phyloP scores from a whole-genome alignment of 345 rosid species.

The Citrus mangshanensis region DNA sequence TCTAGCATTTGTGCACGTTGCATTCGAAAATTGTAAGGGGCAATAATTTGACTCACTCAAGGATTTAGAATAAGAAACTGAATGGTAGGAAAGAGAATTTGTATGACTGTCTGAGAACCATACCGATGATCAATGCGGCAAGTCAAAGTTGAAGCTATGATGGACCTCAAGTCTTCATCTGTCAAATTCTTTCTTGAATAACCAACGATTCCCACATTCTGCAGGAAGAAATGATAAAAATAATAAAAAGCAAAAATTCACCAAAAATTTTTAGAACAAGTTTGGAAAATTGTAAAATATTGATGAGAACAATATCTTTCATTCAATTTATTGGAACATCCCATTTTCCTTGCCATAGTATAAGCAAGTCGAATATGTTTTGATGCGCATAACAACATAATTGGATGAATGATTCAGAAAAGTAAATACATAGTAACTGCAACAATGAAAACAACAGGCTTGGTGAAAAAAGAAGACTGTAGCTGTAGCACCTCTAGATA shows the following conservation, averaged over 20 bases:
- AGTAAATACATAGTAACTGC: neutral
- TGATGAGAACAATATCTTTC: too few relatives aligned
- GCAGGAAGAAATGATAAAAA: slow-evolving; percentile 15
- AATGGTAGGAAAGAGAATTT: neutral
- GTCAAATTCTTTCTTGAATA: slow-evolving; percentile 71
- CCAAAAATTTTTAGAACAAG: neutral
- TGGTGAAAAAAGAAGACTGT: neutral
- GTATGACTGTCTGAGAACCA: slow-evolving; percentile 16
- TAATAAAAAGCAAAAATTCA: neutral
- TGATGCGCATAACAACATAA: neutral
- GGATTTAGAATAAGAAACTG: neutral
- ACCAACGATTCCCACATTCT: slow-evolving; percentile 69
- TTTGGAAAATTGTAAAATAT: neutral
- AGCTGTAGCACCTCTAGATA: neutral
- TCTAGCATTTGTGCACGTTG: neutral
- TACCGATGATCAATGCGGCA: slow-evolving; percentile 83
- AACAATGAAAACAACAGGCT: neutral
- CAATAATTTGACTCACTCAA: neutral
- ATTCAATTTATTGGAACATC: too few relatives aligned
- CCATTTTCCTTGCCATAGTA: too few relatives aligned
- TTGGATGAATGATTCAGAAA: neutral
- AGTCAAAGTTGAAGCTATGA: slow-evolving; percentile 58
- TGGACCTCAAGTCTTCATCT: slow-evolving; percentile 65
- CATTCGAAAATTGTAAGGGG: neutral
- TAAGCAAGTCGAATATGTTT: too few relatives aligned